phyloP scores from a whole-genome alignment of 1,139 yeast species.

The Lodderomyces metapsilosis region DNA sequence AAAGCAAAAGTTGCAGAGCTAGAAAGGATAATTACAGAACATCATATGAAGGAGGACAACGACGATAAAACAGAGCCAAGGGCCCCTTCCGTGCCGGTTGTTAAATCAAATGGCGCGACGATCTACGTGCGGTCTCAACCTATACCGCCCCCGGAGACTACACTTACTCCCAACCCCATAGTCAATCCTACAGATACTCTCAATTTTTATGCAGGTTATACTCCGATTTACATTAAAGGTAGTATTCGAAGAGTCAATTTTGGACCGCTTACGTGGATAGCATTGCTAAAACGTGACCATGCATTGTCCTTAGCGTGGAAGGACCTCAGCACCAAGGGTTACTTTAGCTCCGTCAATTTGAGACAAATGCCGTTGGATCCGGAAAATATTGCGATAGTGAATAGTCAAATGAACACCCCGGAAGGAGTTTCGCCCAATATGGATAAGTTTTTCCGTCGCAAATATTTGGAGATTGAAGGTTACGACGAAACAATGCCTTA shows the following conservation, averaged over 20 bases:
- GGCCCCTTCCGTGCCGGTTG: not conserved
- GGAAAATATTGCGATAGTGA: conserved; percentile 18
- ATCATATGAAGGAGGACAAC: not conserved
- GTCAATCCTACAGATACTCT: conserved; percentile 22
- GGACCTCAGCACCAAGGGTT: conserved; percentile 8
- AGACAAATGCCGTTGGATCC: conserved; percentile 13
- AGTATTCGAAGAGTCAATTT: conserved; percentile 27
- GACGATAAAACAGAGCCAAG: not conserved
- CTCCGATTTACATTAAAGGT: conserved; percentile 25
- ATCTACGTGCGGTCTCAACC: conserved; percentile 1
- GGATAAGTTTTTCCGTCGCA: conserved; percentile 29
- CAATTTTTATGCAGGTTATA: conserved; percentile 31
- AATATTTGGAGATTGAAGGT: conserved; percentile 34
- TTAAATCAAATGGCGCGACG: not conserved
- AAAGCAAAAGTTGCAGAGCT: conserved; percentile 6
- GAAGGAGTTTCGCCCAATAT: conserved; percentile 1
- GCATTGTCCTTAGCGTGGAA: conserved; percentile 24
- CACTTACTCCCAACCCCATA: conserved; percentile 26
- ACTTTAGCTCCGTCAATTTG: conserved; percentile 9
- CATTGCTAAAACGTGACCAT: conserved; percentile 33
- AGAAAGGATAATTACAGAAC: conserved; percentile 2
- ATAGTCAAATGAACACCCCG: conserved; percentile 2
- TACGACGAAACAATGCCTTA: conserved; percentile 35
- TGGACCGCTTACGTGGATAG: conserved; percentile 41
- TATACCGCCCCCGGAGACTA: conserved; percentile 8